Percentiles rank a stretch among this genome's conserved stretches.
These are phyloP conservation scores for Sclerotinia spermophila DNA, from an alignment of 2,329 filamentous ascomycete species.

Conservation along the genomic window DNA sequence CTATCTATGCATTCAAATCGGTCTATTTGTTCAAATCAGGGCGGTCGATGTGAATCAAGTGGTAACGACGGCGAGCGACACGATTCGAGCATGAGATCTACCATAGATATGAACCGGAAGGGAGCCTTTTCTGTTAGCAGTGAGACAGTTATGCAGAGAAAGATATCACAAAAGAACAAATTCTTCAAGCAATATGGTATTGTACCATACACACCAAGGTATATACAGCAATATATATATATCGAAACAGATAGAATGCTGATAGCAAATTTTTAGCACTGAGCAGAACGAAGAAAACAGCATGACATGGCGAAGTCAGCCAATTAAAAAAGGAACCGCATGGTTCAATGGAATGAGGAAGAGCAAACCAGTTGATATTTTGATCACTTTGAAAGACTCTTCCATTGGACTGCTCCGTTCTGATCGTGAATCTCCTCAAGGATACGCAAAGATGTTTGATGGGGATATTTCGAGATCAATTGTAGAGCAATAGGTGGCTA, in stretches of 20 bases:
- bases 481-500: neutral
- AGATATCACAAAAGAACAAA: neutral
- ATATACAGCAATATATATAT: neutral
- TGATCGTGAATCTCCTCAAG: neutral
- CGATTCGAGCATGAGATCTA: neutral
- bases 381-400: neutral
- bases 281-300: neutral
- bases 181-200: neutral
- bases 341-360: neutral
- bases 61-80: neutral
- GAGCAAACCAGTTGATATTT: neutral
- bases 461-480: neutral
- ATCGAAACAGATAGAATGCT: neutral
- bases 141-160: neutral
- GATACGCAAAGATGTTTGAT: constrained; percentile 2
- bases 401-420: neutral
- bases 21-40: neutral
- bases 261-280: neutral
- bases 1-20: neutral
- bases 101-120: neutral
- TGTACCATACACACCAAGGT: neutral
- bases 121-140: neutral
- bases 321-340: neutral
- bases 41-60: neutral
- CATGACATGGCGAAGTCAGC: constrained; percentile 1